Evolutionary conservation across 75 land plant genomes (phyloP), one percentile per base, ranked within the genome.

Genomic region (Sequoia sempervirens): DNA sequence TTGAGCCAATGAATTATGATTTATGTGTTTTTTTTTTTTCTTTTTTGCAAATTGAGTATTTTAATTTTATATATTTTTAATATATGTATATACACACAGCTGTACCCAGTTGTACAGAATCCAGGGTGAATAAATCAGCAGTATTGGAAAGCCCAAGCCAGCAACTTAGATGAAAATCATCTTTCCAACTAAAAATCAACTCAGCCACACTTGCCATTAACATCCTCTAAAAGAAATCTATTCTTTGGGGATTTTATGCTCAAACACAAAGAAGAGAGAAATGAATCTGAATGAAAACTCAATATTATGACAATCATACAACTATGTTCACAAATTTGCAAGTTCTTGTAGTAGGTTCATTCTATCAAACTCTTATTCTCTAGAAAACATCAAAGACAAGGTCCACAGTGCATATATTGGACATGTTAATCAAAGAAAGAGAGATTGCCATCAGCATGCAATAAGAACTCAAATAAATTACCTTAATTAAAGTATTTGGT

Each of bases 401-500:
- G 50, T 34, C 34, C 54, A 15, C 53, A 75, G 18, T 37, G 18
- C 45, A 38, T 26, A 83, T 73, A 73, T 36, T 12, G 41, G 75
- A 73, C 43, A 75, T 38, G 45, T 41, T 41, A 38, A 20, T 4
- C 41, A 26, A 41, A 75, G 7, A 12, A 75, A 38, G 17, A 6
- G 40, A 3, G n/a, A 38, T 75, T 23, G 46, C 26, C 79, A 75
- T 45, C 47, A 78, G 38, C 28, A 84, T 37, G 82, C 6, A 61
- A 38, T 56, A 86, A 36, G 14, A 70, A 81, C 8, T 37, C 37
- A 79, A 38, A 74, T 36, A 86, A 14, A 75, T 38, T 61, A 97
- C 99, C 96, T 97, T 97, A 32, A 97, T 97, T 37, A 93, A 81
- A n/a, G 99, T 97, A 81, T 92, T 89, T 80, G 98, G 93, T 20